Percentiles rank a stretch among this genome's conserved stretches.
phyloP scores from a whole-genome alignment of 768 basidiomycete species.

The Hericium rajendrae region DNA sequence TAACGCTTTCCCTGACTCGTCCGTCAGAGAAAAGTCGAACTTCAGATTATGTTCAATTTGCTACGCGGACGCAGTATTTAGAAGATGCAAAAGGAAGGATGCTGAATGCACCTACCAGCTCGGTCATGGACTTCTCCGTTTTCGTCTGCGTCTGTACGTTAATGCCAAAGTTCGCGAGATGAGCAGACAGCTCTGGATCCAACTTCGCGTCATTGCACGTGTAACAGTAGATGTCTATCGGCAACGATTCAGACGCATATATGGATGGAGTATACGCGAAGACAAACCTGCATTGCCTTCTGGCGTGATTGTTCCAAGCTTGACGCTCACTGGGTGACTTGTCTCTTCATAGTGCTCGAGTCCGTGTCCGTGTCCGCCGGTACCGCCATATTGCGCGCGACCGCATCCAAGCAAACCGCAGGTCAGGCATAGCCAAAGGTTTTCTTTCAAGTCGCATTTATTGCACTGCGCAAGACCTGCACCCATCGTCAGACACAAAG shows the following conservation, averaged over 20 bases:
- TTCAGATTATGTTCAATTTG: slow-evolving; percentile 96
- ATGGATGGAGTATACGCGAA: too few species aligned
- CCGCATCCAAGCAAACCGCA: slow-evolving; percentile 91
- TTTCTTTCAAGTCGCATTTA: slow-evolving; percentile 78
- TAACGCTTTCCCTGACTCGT: slow-evolving; percentile 78
- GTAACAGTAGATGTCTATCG: slow-evolving; percentile 87
- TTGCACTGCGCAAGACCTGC: slow-evolving; percentile 74
- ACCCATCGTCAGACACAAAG: background rate
- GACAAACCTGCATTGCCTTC: slow-evolving; percentile 80
- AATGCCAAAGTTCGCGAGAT: slow-evolving; percentile 81
- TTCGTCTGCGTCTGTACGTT: slow-evolving; percentile 74
- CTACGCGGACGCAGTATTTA: slow-evolving; percentile 24
- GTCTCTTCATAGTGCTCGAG: slow-evolving; percentile 66
- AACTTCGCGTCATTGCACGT: slow-evolving; percentile 73
- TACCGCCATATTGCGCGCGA: slow-evolving; percentile 70
- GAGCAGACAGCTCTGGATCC: slow-evolving; percentile 64
- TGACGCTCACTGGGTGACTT: slow-evolving; percentile 76
- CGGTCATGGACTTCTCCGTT: slow-evolving; percentile 95
- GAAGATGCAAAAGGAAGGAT: background rate
- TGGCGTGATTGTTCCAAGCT: slow-evolving; percentile 92
- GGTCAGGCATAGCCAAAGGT: slow-evolving; percentile 91
- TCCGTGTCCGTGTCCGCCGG: slow-evolving; percentile 85
- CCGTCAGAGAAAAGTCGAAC: slow-evolving; percentile 88
- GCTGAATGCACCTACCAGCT: slow-evolving; percentile 48
- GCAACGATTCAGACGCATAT: too few species aligned